Evolutionary conservation across 2,329 filamentous ascomycete genomes (phyloP).

Genomic region (Xylariaceae sp.): DNA sequence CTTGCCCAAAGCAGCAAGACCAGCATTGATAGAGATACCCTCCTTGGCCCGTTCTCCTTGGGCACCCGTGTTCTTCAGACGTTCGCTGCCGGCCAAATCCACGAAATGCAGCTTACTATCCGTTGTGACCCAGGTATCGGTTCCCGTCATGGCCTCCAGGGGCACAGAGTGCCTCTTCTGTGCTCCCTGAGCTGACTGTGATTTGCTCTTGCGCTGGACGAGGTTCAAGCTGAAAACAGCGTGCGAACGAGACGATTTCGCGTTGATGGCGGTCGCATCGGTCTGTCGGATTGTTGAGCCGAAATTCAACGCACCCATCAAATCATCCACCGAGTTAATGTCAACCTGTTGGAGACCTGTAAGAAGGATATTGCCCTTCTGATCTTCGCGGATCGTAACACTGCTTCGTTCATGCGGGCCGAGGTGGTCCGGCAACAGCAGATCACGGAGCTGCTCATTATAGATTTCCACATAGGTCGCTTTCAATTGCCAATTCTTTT

Average conservation of each 20-base stretch:
- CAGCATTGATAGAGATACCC: constrained; percentile 97
- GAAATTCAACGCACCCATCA: constrained; percentile 86
- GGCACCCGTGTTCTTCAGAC: constrained; percentile 94
- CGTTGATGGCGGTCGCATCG: constrained; percentile 95
- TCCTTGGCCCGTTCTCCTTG: constrained; percentile 93
- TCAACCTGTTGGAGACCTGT: constrained; percentile 87
- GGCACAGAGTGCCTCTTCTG: constrained; percentile 91
- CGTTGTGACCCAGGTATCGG: constrained; percentile 75
- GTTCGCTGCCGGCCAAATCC: constrained; percentile 93
- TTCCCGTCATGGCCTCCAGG: constrained; percentile 73
- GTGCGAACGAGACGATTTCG: constrained; percentile 95
- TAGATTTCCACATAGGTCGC: constrained; percentile 98
- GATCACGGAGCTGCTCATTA: constrained; percentile 91
- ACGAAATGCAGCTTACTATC: constrained; percentile 99
- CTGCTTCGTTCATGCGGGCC: constrained; percentile 70
- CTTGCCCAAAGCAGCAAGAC: constrained; percentile 91
- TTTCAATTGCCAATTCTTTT: constrained; percentile 87
- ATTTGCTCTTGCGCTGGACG: constrained; percentile 75
- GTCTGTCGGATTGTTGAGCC: constrained; percentile 95
- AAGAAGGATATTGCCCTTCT: constrained; percentile 90
- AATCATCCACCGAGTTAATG: constrained; percentile 88
- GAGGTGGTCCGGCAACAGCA: constrained; percentile 77
- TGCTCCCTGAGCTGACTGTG: constrained; percentile 53
- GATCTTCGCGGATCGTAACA: constrained; percentile 93
- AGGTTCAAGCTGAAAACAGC: constrained; percentile 96